A percentile compares a stretch with the other conserved stretches of the same genome.
phyloP scores from a whole-genome alignment of 2,329 filamentous ascomycete genomes.

The Penicillium brevicompactum region DNA sequence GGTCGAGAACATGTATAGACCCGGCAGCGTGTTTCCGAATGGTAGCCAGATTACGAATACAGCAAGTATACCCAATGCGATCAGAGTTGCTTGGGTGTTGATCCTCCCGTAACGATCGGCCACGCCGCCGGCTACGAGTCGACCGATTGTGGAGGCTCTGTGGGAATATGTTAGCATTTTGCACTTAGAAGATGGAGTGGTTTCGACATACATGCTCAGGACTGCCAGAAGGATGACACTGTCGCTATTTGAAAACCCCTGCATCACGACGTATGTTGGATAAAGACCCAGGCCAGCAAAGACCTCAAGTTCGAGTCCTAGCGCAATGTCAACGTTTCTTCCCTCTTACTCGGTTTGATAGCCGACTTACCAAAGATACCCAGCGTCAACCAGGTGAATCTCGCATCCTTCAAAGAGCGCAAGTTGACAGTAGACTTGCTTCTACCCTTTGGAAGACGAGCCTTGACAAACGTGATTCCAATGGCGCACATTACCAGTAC shows the following conservation, averaged over 20 bases:
- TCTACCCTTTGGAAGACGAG: constrained; percentile 38
- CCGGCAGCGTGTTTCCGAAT: constrained; percentile 35
- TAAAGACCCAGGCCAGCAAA: constrained; percentile 33
- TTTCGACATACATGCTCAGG: constrained; percentile 35
- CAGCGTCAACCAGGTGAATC: constrained; percentile 49
- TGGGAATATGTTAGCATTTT: background rate
- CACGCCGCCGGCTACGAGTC: constrained; percentile 47
- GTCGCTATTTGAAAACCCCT: constrained; percentile 28
- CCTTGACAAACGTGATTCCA: constrained; percentile 38
- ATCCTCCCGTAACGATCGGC: constrained; percentile 51
- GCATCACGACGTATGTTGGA: constrained; percentile 32
- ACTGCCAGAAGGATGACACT: constrained; percentile 42
- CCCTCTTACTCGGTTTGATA: fast-evolving
- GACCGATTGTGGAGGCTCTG: constrained; percentile 46
- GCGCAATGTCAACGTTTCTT: background rate
- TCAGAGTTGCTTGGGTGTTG: constrained; percentile 42
- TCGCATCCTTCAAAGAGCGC: constrained; percentile 44
- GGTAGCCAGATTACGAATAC: constrained; percentile 51
- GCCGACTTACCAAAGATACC: constrained; percentile 45
- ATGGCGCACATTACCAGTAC: constrained; percentile 35
- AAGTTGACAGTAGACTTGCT: constrained; percentile 44
- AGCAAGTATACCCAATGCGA: constrained; percentile 39
- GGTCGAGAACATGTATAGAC: constrained; percentile 34
- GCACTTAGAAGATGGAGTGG: too few relatives aligned
- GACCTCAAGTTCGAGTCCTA: constrained; percentile 35